Base-by-base conservation (phyloP, 2,329 filamentous ascomycete species). In the Colletotrichum paranaense region DNA sequence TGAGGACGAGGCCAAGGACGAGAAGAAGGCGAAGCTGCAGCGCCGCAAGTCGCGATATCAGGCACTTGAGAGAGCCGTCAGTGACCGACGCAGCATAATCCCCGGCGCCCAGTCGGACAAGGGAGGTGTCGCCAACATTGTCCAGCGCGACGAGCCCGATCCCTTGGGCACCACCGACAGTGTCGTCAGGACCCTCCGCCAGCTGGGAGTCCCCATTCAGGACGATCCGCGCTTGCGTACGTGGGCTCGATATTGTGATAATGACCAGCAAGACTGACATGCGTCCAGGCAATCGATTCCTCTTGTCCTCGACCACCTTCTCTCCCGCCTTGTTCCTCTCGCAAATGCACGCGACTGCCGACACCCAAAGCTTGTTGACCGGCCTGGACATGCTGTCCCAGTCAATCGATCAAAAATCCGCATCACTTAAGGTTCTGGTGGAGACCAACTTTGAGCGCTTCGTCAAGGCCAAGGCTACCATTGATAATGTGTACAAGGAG, bases 381-480 rank as follows among this genome's bases (percentile, higher is more conserved):
- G 97, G 97, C 3, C 89, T 99, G 24, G 93, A 98, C 77, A 92
- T 93, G 72, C 90, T 99, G 24, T 97, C 95, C 22, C 90, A 91
- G 74, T 98, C 96, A 1, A 99, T 99, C 79, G 97, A 98, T 79
- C 94, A 98, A 84, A 99, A 99, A 83, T 98, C 96, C 0, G 97
- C 96, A 0, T 98, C 95, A 4, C 89, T 99, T 74, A 99, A 99
- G 81, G 94, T 97, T 12, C 89, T 99, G 22, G 97, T 99, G 28
- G 97, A 99, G 82, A 96, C 94, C 76, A 99, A 99, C 82, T 99
- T 99, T 80, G 97, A 99, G 83, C 93, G 96, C 76, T 99, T 99
- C 85, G 97, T 99, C 68, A 93, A 95, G 75, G 97, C 97, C 56
- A 99, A 99, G 83, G 94, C 96, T 22, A 98, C 96, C 8, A 98